These are phyloP conservation scores for Botrytis cinerea DNA, from an alignment of 2,329 filamentous ascomycete species.

Conservation along the genomic window DNA sequence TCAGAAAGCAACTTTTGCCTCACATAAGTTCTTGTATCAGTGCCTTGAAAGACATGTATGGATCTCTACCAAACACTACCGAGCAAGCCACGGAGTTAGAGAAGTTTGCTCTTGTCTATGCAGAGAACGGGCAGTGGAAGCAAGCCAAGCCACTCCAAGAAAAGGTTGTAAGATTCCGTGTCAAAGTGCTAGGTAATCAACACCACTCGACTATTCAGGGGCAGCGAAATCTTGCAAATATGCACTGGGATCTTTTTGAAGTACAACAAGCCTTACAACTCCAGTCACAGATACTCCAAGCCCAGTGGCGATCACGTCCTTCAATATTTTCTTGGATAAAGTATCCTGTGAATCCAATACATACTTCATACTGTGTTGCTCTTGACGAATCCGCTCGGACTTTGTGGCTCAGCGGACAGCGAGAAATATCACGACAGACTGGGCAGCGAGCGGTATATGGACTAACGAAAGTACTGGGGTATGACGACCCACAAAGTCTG, in stretches of 20 bases:
- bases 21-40: slow-evolving; percentile 24
- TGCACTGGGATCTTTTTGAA: slow-evolving; percentile 26
- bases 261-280: slow-evolving; percentile 11
- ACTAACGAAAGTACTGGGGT: not conserved
- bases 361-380: not conserved
- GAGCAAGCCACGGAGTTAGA: slow-evolving; percentile 32
- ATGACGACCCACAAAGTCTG: slow-evolving; percentile 38
- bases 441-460: not conserved
- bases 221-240: slow-evolving; percentile 18
- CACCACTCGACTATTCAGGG: no score
- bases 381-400: not conserved
- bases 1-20: slow-evolving; percentile 32
- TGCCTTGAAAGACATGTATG: slow-evolving; percentile 8
- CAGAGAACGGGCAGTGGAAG: slow-evolving; percentile 38
- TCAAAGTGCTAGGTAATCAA: slow-evolving; percentile 19
- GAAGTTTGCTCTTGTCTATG: slow-evolving; percentile 37
- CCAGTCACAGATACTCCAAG: slow-evolving; percentile 17
- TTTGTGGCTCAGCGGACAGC: not conserved
- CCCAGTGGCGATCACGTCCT: slow-evolving; percentile 7
- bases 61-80: slow-evolving; percentile 25
- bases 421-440: not conserved
- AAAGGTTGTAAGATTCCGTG: slow-evolving; percentile 23
- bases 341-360: not conserved
- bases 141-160: slow-evolving; percentile 32
- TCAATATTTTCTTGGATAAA: not conserved